Base-by-base conservation (phyloP, 345 rosid species). In the Populus simonii region DNA sequence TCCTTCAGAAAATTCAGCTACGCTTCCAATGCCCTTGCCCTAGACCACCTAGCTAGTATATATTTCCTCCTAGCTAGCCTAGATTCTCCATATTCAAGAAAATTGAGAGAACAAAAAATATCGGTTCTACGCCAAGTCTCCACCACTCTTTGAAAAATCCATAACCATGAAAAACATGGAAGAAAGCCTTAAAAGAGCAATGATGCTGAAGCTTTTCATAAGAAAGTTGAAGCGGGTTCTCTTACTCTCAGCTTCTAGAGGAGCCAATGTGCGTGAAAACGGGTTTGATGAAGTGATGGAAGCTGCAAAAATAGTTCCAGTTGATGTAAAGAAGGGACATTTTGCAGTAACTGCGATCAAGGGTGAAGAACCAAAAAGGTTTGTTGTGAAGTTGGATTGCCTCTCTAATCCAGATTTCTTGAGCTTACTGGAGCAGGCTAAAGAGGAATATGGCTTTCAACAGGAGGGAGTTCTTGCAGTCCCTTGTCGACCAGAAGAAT, bases 401-500 rank as follows among this genome's bases (percentile, higher is more conserved):
- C 85, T 89, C 57, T 81, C 66, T 41, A 79, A 79, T 72, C 90
- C 92, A 38, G 88, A 77, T 71, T 89, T 90, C 76, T 65, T 82
- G 83, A 84, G 73, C 43, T 55, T 89, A 72, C 80, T 92, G n/a
- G 80, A 87, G 68, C 79, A 82, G 31, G 90, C 90, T 20, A 62
- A 83, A 76, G 90, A 90, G 17, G 93, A 90, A 74, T 90, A 85
- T 31, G 90, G 90, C 13, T 86, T 86, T 75, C 85, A 84, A 31
- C 88, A 76, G 15, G 74, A 71, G 53, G 89, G 86, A 47, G 87
- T 89, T 82, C 80, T 85, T 39, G 83, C 82, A 25, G 78, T 88
- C 38, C 90, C 90, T 20, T 88, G 95, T 74, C 88, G 63, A 75
- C 93, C 95, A 4, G 90, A 89, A 80, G 92, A 86, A 80, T 68